phyloP scores from a whole-genome alignment of 768 basidiomycete genomes.

The Mycena capillaripes region DNA sequence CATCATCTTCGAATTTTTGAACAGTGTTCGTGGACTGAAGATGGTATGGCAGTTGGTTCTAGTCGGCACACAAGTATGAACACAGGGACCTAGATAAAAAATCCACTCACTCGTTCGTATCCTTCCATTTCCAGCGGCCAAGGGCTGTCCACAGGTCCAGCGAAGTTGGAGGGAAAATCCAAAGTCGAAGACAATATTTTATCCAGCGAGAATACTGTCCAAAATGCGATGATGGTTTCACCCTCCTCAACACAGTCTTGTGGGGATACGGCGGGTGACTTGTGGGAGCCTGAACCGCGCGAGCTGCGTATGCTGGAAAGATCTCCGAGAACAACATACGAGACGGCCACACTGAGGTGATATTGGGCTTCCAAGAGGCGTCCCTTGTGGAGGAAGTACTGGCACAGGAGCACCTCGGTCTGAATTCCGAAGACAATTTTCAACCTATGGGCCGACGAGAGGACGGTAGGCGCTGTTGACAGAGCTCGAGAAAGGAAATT shows the following conservation, averaged over 20 bases:
- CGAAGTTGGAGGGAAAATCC: constrained; percentile 45
- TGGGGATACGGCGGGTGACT: constrained; percentile 8
- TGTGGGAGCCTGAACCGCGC: constrained; percentile 21
- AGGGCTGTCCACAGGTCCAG: constrained; percentile 47
- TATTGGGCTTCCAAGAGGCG: constrained; percentile 60
- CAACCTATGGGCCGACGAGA: constrained; percentile 49
- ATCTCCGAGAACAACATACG: constrained; percentile 37
- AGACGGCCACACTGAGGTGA: constrained; percentile 53
- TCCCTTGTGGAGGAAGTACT: constrained; percentile 58
- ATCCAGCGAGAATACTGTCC: constrained; percentile 52
- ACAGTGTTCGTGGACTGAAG: constrained; percentile 11
- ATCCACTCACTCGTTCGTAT: constrained; percentile 33
- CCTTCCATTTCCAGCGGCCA: constrained; percentile 52
- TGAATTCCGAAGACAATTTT: constrained; percentile 51
- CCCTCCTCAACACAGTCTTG: constrained; percentile 51
- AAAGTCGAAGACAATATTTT: constrained; percentile 47
- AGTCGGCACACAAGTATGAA: constrained; percentile 18
- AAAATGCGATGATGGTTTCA: constrained; percentile 54
- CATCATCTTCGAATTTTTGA: constrained; percentile 13
- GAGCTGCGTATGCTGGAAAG: constrained; percentile 18
- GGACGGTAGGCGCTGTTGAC: constrained; percentile 42
- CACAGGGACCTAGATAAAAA: not conserved
- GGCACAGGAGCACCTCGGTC: constrained; percentile 56
- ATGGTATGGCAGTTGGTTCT: not conserved
- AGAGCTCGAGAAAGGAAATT: constrained; percentile 51